Evolutionary conservation across 495 filamentous ascomycete genomes (phyloP).

Genomic region (Penicillium lividum): DNA sequence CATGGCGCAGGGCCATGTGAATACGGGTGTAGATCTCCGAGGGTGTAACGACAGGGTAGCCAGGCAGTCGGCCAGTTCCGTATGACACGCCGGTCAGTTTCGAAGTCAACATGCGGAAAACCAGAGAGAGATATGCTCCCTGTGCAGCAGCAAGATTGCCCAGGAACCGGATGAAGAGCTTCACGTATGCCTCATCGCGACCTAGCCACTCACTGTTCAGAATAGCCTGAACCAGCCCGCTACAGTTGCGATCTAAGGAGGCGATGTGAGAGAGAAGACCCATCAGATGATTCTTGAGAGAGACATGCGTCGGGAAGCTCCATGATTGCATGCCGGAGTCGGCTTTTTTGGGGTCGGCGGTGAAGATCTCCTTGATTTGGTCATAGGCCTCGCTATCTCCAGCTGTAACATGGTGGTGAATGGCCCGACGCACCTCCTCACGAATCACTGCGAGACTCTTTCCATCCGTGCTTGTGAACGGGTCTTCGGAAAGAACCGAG

Average conservation of each 20-base stretch:
- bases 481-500: slow-evolving; percentile 17
- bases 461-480: slow-evolving; percentile 39
- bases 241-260: slow-evolving; percentile 69
- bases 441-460: slow-evolving; percentile 62
- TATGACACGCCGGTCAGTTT: slow-evolving; percentile 62
- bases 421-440: slow-evolving; percentile 70
- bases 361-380: slow-evolving; percentile 68
- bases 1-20: slow-evolving; percentile 72
- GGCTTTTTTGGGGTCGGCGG: slow-evolving; percentile 44
- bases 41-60: slow-evolving; percentile 58
- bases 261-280: slow-evolving; percentile 75
- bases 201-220: slow-evolving; percentile 81
- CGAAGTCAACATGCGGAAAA: slow-evolving; percentile 77
- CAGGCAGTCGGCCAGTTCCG: slow-evolving; percentile 58
- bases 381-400: slow-evolving; percentile 74
- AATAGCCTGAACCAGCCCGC: slow-evolving; percentile 70
- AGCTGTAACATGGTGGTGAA: slow-evolving; percentile 61
- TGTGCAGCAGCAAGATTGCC: slow-evolving; percentile 80
- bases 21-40: slow-evolving; percentile 64
- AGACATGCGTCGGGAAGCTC: slow-evolving; percentile 47
- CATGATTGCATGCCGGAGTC: slow-evolving; percentile 42
- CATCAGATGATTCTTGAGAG: slow-evolving; percentile 71
- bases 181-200: slow-evolving; percentile 76
- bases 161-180: slow-evolving; percentile 76
- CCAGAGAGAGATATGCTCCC: slow-evolving; percentile 58